phyloP scores from a whole-genome alignment of 805 yeast species.

The Kodamaea neixiangensis region DNA sequence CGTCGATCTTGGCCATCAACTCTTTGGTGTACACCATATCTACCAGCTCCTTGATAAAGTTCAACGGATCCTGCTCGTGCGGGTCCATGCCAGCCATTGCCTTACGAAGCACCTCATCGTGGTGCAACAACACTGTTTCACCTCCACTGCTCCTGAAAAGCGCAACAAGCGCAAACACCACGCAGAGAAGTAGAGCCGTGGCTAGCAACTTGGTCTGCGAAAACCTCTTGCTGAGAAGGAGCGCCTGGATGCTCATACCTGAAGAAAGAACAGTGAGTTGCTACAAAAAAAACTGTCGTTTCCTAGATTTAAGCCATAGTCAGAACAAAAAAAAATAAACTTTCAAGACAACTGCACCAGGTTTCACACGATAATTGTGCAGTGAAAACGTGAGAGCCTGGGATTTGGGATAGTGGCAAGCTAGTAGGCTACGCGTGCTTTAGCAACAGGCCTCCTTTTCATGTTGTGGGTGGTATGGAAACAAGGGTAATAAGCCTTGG shows the following conservation, averaged over 20 bases:
- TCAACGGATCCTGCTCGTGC: constrained; percentile 9
- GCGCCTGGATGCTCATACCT: not conserved
- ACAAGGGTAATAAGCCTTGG: not conserved
- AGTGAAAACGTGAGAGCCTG: not conserved
- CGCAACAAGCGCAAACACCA: not conserved
- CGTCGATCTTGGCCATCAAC: constrained; percentile 9
- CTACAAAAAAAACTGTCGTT: not conserved
- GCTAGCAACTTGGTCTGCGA: not conserved
- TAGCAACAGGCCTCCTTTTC: not conserved
- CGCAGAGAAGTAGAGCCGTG: not conserved
- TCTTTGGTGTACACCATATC: constrained; percentile 9
- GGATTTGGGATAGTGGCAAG: not conserved
- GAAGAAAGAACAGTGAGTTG: not conserved
- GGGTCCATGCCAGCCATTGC: constrained; percentile 1
- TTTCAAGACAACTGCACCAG: not conserved
- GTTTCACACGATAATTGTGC: not conserved
- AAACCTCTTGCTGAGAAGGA: not conserved
- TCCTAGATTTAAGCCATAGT: not conserved
- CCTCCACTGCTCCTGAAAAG: not conserved
- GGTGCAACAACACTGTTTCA: not conserved
- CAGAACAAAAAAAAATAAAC: not conserved
- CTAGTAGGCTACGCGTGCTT: no score
- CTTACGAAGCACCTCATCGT: constrained; percentile 9
- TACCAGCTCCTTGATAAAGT: constrained; percentile 6
- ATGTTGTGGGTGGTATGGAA: not conserved